phyloP scores from a whole-genome alignment of 164 flowering plant genomes.

The Chloranthus sessilifolius region DNA sequence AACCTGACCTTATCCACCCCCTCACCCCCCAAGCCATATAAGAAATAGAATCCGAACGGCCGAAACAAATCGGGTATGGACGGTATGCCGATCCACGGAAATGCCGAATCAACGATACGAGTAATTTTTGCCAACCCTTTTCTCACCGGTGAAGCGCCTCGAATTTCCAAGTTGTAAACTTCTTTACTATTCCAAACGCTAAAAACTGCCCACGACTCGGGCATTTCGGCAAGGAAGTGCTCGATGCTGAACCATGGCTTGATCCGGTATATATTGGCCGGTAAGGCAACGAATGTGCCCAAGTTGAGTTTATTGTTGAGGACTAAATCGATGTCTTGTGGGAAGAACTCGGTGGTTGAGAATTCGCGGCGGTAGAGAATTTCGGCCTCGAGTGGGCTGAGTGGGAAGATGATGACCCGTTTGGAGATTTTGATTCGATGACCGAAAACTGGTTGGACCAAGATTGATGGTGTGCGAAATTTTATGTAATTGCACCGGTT shows the following conservation, averaged over 20 bases:
- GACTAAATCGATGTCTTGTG: conserved; percentile 75
- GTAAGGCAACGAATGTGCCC: conserved; percentile 77
- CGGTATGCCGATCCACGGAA: conserved; percentile 71
- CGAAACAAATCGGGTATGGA: conserved; percentile 73
- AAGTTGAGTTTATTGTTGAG: conserved; percentile 52
- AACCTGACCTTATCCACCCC: conserved; percentile 49
- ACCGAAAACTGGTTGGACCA: conserved; percentile 87
- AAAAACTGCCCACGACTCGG: conserved; percentile 81
- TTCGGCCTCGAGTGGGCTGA: conserved; percentile 59
- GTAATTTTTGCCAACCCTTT: conserved; percentile 46
- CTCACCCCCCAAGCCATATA: conserved; percentile 85
- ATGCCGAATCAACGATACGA: conserved; percentile 52
- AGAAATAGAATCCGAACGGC: conserved; percentile 74
- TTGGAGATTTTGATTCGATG: conserved; percentile 48
- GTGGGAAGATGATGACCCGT: conserved; percentile 38
- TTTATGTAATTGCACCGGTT: conserved; percentile 66
- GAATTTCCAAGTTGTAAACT: conserved; percentile 53
- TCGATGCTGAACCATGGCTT: conserved; percentile 18
- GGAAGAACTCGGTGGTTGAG: conserved; percentile 88
- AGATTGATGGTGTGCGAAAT: conserved; percentile 75
- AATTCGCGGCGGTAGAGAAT: conserved; percentile 58
- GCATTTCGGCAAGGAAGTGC: conserved; percentile 47
- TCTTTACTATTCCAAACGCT: conserved; percentile 83
- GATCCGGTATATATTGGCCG: conserved; percentile 12
- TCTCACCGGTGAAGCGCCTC: conserved; percentile 57